Evolutionary conservation across 73 alveolate species (phyloP), one percentile per base, ranked within the genome.

Genomic region (Stentor roeselii): DNA sequence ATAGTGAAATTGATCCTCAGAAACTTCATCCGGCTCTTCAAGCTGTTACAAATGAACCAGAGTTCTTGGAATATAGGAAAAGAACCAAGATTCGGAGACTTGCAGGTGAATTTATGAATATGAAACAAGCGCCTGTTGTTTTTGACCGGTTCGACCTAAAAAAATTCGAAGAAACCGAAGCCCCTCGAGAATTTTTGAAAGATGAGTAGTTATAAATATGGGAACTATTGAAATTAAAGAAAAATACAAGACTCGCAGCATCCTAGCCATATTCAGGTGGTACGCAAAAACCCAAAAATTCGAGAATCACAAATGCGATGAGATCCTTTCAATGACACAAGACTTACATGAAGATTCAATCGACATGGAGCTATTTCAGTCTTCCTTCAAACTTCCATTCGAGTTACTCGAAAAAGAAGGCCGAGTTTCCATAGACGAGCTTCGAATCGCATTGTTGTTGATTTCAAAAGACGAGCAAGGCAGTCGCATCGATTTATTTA

Each of bases 21-120:
- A 35, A 76, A 35, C 38, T 39, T 14, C 84, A 76, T 34, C 84
- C 84, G n/a, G 84, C 84, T 0, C 39, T 76, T 31, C 74, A 76
- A 76, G 0, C 39, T 15, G 3, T 76, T 21, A 34, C 21, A 38
- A n/a, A 76, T 15, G 84, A 76, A 21, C 60, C 60, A 21, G 84
- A 41, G 3, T 76, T 36, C 34, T 21, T 36, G 59, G 74, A 76
- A 2, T 76, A 39, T 41, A 2, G 32, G 36, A 76, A 76, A 76
- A 35, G 41, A 1, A 21, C 14, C 27, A 67, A 32, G 11, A 21
- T 27, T 21, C 21, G 34, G 1, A 27, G 34, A 67, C 15, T 34
- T 21, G n/a, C n/a, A 1, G 37, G 50, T 27, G 34, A 67, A 34
- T 67, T 67, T 67, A 1, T 1, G 42, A 40, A 36, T n/a, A 27